Conservation (phyloP, 2,329 filamentous ascomycete species). For the Clarireedia hainanense region DNA sequence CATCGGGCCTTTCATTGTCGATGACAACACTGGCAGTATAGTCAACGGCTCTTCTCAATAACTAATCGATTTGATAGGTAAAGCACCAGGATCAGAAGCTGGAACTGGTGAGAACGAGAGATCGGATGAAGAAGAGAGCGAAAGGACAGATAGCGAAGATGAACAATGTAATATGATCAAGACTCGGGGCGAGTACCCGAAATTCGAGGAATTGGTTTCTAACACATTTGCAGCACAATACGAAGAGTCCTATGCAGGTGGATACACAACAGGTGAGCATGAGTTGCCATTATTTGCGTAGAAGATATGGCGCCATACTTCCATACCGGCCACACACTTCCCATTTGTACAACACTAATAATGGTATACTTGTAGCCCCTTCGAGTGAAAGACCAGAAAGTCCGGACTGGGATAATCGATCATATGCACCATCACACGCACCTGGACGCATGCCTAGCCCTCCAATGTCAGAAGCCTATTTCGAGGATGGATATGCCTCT, state of each 20-base stretch:
- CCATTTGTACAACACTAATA: background rate
- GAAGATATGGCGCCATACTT: no score
- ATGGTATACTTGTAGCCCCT: background rate
- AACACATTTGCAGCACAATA: no score
- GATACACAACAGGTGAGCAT: no score
- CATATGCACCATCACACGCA: background rate
- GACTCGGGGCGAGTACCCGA: no score
- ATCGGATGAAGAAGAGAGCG: background rate
- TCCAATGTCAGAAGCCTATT: background rate
- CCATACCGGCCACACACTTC: background rate
- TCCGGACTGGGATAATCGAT: background rate
- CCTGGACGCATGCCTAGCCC: background rate
- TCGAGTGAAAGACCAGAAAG: background rate
- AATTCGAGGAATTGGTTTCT: no score
- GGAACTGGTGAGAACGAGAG: background rate
- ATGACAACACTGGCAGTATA: no score
- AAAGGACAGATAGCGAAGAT: background rate
- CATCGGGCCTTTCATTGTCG: no score
- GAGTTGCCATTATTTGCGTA: no score
- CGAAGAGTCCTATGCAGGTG: no score
- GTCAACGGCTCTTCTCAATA: no score
- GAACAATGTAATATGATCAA: background rate
- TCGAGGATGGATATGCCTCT: background rate
- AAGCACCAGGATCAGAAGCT: background rate
- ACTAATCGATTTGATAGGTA: background rate